Base-by-base conservation (phyloP, 2,329 filamentous ascomycete genomes). In the Parascedosporium putredinis region DNA sequence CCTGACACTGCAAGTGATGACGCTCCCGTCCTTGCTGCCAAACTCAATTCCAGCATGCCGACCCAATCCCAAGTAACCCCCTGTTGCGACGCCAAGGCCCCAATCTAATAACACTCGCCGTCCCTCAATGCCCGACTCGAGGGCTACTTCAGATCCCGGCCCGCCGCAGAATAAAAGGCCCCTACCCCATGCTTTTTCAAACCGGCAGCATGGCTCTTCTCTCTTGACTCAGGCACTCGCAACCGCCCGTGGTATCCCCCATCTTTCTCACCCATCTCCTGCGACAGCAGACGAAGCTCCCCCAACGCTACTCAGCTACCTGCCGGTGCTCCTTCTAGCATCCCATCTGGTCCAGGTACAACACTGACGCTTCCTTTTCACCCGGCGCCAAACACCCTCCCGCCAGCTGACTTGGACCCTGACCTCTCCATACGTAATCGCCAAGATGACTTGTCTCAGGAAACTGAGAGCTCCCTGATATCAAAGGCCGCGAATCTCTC, bases 171-270 rank as follows among this genome's bases (percentile, higher is more conserved):
- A 67, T 67, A 72, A 71, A 65, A 70, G 68, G 62, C 56, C 67
- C 54, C 60, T 67, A 55, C 64, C 63, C 55, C 67, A 69, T 60
- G 59, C 63, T 54, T 59, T 64, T 55, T 60, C 64, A 55, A 65
- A 68, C 55, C 67, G 67, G 60, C 67, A 71, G 58, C 66, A 64
- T 59, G 75, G 75, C 54, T 72, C 75, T 56, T 79, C 76, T 52
- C 62, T 79, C 57, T 68, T 79, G 64, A 72, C 74, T 53, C 73
- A 79, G 64, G 75, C 76, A 60, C 67, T 79, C 62, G 75, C 75
- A 61, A 76, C 74, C 64, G 76, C 75, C 59, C 74, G 76, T 59
- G 75, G 75, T 59, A 76, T 78, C 46, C 56, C 60, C 18, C 57
- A 60, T 50, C 54, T 56, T 48, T 45, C 57, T n/a, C 55, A 53